Conservation (phyloP, 2,329 filamentous ascomycete genomes). For the Beauveria varroae region DNA sequence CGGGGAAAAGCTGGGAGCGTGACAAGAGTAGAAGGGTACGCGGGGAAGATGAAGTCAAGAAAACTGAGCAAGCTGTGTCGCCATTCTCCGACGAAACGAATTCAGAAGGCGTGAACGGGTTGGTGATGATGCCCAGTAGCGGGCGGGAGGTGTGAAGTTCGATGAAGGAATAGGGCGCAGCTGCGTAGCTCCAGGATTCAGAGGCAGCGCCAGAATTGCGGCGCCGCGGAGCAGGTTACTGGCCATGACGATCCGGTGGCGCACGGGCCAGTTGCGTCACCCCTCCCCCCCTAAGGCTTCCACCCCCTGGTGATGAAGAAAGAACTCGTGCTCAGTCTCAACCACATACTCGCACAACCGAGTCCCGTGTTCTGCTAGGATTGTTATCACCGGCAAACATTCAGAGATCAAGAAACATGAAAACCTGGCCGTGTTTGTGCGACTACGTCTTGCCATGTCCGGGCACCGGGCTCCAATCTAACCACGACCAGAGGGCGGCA, state of each 20-base stretch:
- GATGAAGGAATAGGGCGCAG: conserved; percentile 5
- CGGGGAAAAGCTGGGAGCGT: conserved; percentile 8
- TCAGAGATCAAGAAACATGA: too few relatives aligned
- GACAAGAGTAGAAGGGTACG: background rate
- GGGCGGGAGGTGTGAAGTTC: background rate
- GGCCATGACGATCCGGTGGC: conserved; percentile 7
- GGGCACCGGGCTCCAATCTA: too few relatives aligned
- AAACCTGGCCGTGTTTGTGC: too few relatives aligned
- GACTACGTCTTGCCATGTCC: too few relatives aligned
- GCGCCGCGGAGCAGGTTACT: background rate
- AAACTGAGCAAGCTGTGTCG: background rate
- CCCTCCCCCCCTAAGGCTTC: background rate
- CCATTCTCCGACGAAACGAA: conserved; percentile 7
- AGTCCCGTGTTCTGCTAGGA: too few relatives aligned
- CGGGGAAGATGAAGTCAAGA: background rate
- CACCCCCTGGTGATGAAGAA: too few relatives aligned
- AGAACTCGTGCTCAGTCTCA: too few relatives aligned
- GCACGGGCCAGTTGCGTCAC: conserved; percentile 14
- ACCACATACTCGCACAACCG: too few relatives aligned
- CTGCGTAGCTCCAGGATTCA: conserved; percentile 3
- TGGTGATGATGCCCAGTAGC: conserved; percentile 1
- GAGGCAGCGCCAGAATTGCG: conserved; percentile 3
- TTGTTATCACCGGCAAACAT: too few relatives aligned
- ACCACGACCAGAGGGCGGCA: too few relatives aligned
- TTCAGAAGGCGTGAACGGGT: background rate